phyloP scores from a whole-genome alignment of 805 yeast species.

The Saccharomycopsis fermentans region DNA sequence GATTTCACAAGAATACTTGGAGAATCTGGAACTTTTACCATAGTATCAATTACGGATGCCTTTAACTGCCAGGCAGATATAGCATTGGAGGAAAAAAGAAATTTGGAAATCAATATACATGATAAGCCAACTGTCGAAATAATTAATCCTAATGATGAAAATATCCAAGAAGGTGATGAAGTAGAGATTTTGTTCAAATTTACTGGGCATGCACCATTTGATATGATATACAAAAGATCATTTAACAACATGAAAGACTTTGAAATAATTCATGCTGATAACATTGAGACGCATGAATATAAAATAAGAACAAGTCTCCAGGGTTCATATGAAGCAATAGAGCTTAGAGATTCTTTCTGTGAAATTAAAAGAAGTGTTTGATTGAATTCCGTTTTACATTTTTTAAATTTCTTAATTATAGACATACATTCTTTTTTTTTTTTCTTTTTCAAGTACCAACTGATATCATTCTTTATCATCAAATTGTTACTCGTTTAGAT shows the following conservation, averaged over 20 bases:
- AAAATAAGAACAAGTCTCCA: constrained; percentile 70
- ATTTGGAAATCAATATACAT: constrained; percentile 34
- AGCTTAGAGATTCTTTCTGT: constrained; percentile 81
- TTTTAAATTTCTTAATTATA: no score
- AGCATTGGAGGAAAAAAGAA: constrained; percentile 20
- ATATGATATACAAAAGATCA: constrained; percentile 47
- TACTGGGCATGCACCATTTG: constrained; percentile 72
- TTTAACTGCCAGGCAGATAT: constrained; percentile 26
- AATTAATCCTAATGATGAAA: constrained; percentile 55
- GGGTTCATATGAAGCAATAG: constrained; percentile 90
- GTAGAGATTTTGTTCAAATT: constrained; percentile 79
- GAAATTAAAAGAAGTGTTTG: constrained; percentile 17
- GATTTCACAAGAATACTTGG: constrained; percentile 66
- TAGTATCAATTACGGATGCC: constrained; percentile 64
- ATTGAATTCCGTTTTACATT: neutral
- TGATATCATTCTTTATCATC: neutral
- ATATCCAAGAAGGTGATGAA: constrained; percentile 90
- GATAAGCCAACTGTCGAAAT: constrained; percentile 75
- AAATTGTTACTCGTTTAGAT: neutral
- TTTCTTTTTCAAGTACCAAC: neutral
- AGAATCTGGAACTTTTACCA: constrained; percentile 63
- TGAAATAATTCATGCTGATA: constrained; percentile 32
- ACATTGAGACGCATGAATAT: constrained; percentile 60
- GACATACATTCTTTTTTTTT: neutral
- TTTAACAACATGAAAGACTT: constrained; percentile 15